Evolutionary conservation across 2,329 filamentous ascomycete genomes (phyloP).

Genomic region (Microsporum ferrugineum): DNA sequence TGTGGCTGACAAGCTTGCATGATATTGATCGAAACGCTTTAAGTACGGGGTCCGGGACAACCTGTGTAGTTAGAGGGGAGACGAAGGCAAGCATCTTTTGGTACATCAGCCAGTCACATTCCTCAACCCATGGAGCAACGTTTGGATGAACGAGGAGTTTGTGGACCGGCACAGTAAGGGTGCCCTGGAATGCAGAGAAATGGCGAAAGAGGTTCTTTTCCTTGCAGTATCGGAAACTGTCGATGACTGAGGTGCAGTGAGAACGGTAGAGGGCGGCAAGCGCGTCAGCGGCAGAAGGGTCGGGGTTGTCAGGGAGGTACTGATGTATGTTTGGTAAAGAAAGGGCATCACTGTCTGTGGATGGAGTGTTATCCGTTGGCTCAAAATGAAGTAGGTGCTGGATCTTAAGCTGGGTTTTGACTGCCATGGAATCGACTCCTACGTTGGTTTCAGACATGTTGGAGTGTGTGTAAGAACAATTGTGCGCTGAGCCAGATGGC

Average conservation of each 20-base stretch:
- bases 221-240: constrained; percentile 91
- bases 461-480: neutral
- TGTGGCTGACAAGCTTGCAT: constrained; percentile 65
- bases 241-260: constrained; percentile 88
- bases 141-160: constrained; percentile 75
- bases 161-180: constrained; percentile 89
- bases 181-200: constrained; percentile 90
- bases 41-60: constrained; percentile 76
- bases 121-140: constrained; percentile 83
- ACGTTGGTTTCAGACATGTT: neutral
- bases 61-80: constrained; percentile 76
- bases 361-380: constrained; percentile 23
- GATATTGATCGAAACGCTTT: constrained; percentile 82
- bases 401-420: constrained; percentile 28
- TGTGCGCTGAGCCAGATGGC: neutral
- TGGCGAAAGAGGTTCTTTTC: constrained; percentile 94
- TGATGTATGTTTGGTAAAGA: constrained; percentile 73
- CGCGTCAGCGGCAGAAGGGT: constrained; percentile 75
- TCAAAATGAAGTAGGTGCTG: constrained; percentile 32
- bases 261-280: constrained; percentile 81
- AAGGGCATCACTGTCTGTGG: constrained; percentile 56
- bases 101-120: constrained; percentile 91
- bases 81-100: constrained; percentile 94
- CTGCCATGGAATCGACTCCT: constrained; percentile 9
- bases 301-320: constrained; percentile 70